phyloP scores from a whole-genome alignment of 2,329 filamentous ascomycete species.

The Fusarium verticillioides region DNA sequence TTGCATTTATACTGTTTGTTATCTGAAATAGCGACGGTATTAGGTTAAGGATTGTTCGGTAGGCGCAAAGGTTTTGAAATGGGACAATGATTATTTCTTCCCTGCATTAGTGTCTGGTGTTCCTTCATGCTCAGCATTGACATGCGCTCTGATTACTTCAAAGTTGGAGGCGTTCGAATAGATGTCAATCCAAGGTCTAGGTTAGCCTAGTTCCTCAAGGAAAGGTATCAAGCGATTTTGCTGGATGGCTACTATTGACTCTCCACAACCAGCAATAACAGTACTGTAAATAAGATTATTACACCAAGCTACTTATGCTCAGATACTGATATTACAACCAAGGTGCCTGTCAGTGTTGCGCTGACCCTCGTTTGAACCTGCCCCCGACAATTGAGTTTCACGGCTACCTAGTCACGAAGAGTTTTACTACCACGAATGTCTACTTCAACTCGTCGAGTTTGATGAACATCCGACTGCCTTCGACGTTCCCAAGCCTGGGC shows the following conservation, averaged over 20 bases:
- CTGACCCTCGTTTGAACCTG: too few relatives aligned
- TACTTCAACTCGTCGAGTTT: not conserved
- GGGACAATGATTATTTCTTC: not conserved
- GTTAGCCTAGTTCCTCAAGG: not conserved
- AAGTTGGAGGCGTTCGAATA: not conserved
- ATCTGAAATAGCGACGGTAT: not conserved
- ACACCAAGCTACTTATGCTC: not conserved
- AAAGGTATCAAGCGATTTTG: not conserved
- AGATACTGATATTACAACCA: not conserved
- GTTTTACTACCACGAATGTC: not conserved
- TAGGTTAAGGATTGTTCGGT: not conserved
- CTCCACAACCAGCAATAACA: not conserved
- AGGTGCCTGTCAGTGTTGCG: not conserved
- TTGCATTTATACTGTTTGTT: not conserved
- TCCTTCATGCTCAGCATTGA: not conserved
- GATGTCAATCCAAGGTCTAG: not conserved
- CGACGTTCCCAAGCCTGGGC: not conserved
- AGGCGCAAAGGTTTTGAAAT: conserved; percentile 16
- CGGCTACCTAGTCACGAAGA: not conserved
- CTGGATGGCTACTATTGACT: not conserved
- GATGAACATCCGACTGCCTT: conserved; percentile 11
- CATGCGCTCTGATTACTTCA: too few relatives aligned
- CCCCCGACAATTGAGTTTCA: not conserved
- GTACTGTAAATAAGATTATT: not conserved
- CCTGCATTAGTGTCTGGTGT: not conserved